phyloP scores from a whole-genome alignment of 768 basidiomycete genomes.

The Symmetrospora coprosmae region DNA sequence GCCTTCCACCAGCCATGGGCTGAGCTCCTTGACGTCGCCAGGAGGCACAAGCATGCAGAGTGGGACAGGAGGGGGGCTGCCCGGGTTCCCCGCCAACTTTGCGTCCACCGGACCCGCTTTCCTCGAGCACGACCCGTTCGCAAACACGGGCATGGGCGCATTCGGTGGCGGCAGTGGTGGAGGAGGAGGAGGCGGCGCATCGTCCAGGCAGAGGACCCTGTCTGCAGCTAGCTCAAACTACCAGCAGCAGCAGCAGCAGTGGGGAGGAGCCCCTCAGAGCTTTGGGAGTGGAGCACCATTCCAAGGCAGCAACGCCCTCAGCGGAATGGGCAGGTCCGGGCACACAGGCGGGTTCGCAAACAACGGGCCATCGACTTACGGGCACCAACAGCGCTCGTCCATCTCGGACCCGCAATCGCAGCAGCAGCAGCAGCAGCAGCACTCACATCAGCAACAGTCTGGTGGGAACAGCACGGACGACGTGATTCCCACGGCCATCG shows the following conservation, averaged over 20 bases:
- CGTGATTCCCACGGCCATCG: conserved; percentile 95
- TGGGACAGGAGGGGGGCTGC: neutral
- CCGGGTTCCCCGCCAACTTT: conserved; percentile 1
- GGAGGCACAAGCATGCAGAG: too few species aligned
- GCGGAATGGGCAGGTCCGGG: neutral
- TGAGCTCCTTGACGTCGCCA: too few species aligned
- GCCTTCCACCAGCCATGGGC: too few species aligned
- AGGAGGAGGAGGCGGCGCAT: too few species aligned
- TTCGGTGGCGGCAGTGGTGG: too few species aligned
- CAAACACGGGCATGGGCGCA: too few species aligned
- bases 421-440: neutral
- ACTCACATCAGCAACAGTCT: conserved; percentile 2
- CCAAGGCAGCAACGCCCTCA: neutral
- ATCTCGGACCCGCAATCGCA: neutral
- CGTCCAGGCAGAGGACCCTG: neutral
- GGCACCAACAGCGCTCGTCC: neutral
- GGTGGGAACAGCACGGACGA: conserved; percentile 6
- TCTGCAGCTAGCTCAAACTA: neutral
- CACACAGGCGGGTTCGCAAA: neutral
- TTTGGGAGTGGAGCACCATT: neutral
- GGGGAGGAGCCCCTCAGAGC: neutral
- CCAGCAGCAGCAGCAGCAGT: neutral
- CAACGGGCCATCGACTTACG: neutral
- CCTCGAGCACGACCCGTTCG: conserved; percentile 18
- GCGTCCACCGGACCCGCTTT: conserved; percentile 3